Base-by-base conservation (phyloP, 73 alveolate species). In the Blepharisma japonicum region DNA sequence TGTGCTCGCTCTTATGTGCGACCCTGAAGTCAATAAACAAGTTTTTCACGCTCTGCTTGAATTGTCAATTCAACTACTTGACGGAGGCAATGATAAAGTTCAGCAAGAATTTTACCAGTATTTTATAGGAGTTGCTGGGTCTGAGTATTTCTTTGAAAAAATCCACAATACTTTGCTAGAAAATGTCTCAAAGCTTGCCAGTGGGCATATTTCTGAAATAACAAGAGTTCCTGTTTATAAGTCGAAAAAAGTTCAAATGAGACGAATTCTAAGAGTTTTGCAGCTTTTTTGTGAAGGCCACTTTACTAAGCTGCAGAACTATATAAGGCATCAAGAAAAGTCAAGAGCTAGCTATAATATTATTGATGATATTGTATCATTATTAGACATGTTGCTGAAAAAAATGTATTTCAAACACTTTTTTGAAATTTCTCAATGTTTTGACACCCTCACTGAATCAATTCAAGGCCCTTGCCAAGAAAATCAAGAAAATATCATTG, bases 401-500 rank as follows among this genome's bases (percentile, higher is more conserved):
- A 79, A 6, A 27, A 79, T 11, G 66, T 18, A 14, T 11, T 11
- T 61, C 55, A 46, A 39, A n/a, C 45, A 42, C 48, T 85, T 61
- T 71, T 80, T 68, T 6, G 81, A 68, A 68, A 81, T 85, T 79
- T 78, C 78, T 8, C 68, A 80, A 14, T 85, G 92, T 74, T 71
- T 81, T 11, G 88, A 85, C 20, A 81, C 92, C 7, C 39, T 85
- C 7, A 85, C 86, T 81, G 92, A 85, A 72, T 68, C 81, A 11
- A 85, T 85, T 0, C 80, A 85, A 45, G 92, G 92, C 6, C 92
- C 92, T 27, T 85, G 92, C 51, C 79, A 68, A 45, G 92, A 85
- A 56, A 85, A 85, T 68, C 68, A 85, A 56, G 71, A 53, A 27
- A 90, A 81, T 32, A 82, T 85, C 45, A 50, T 85, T 9, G 86